Conservation (phyloP, 2,329 filamentous ascomycete genomes). For the Apiospora pterosperma region DNA sequence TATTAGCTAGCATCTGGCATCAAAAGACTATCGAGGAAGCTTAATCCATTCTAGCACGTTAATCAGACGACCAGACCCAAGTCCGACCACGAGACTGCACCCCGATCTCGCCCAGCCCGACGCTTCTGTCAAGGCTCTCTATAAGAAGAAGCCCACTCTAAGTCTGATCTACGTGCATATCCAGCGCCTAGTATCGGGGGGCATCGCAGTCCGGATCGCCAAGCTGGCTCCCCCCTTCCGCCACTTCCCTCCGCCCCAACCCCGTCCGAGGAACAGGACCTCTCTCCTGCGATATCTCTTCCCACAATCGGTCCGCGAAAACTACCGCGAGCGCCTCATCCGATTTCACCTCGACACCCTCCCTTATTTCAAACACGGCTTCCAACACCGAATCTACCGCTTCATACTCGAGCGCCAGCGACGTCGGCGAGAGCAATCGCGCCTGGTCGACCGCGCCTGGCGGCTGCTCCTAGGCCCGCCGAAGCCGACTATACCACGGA, state of each 20-base stretch:
- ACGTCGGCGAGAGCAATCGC: constrained; percentile 45
- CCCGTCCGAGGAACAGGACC: constrained; percentile 38
- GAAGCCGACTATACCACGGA: constrained; percentile 7
- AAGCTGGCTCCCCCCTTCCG: constrained; percentile 44
- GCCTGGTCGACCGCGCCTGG: constrained; percentile 43
- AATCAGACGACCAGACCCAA: neutral
- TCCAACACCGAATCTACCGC: constrained; percentile 75
- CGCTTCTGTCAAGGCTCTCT: neutral
- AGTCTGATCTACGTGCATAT: neutral
- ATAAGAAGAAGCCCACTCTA: neutral
- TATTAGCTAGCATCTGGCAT: neutral
- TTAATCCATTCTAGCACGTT: neutral
- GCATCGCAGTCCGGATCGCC: constrained; percentile 3
- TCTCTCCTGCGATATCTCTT: constrained; percentile 65
- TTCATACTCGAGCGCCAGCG: constrained; percentile 66
- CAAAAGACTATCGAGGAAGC: neutral
- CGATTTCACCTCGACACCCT: constrained; percentile 73
- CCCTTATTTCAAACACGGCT: constrained; percentile 63
- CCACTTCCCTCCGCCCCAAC: constrained; percentile 35
- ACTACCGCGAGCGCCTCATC: constrained; percentile 63
- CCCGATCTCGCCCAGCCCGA: neutral
- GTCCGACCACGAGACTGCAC: neutral
- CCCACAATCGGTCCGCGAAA: constrained; percentile 57
- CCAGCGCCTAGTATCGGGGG: neutral
- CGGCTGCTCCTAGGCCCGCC: constrained; percentile 41